A percentile compares a stretch with the other conserved stretches of the same genome.
These are phyloP conservation scores for Kluyveromyces lactis DNA, from an alignment of 805 yeast species.

Conservation along the genomic window DNA sequence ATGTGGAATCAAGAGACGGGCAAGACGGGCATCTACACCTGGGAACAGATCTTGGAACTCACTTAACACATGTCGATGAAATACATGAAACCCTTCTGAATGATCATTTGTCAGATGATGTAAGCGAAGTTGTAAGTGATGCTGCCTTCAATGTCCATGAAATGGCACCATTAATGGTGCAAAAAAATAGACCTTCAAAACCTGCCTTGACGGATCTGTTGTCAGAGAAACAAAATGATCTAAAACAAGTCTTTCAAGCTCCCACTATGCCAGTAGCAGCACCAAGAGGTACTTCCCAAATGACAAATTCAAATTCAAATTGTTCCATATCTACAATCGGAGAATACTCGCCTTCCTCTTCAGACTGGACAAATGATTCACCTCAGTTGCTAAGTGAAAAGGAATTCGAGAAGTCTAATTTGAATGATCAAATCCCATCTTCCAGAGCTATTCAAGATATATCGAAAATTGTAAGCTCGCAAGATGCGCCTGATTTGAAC, in stretches of 20 bases:
- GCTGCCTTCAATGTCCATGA: conserved; percentile 26
- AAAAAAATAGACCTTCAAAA: conserved; percentile 15
- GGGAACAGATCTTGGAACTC: neutral
- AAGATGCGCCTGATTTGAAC: neutral
- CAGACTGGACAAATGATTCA: conserved; percentile 35
- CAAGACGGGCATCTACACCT: neutral
- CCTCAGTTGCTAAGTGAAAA: conserved; percentile 21
- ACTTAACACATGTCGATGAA: conserved; percentile 19
- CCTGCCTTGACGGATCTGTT: conserved; percentile 7
- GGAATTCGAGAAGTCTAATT: conserved; percentile 10
- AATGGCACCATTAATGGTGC: conserved; percentile 21
- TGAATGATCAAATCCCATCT: conserved; percentile 28
- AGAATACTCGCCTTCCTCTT: conserved; percentile 39
- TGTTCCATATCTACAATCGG: conserved; percentile 36
- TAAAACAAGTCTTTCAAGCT: conserved; percentile 21
- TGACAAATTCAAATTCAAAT: conserved; percentile 27
- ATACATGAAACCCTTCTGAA: conserved; percentile 32
- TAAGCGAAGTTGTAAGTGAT: conserved; percentile 27
- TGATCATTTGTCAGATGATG: conserved; percentile 19
- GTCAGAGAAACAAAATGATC: conserved; percentile 13
- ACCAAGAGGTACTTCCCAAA: conserved; percentile 12
- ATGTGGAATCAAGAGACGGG: conserved; percentile 4
- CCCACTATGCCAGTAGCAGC: conserved; percentile 23
- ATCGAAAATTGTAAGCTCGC: conserved; percentile 27
- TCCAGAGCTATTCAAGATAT: conserved; percentile 35